Evolutionary conservation across 768 basidiomycete genomes (phyloP).

Genomic region (Suillus tomentosus): DNA sequence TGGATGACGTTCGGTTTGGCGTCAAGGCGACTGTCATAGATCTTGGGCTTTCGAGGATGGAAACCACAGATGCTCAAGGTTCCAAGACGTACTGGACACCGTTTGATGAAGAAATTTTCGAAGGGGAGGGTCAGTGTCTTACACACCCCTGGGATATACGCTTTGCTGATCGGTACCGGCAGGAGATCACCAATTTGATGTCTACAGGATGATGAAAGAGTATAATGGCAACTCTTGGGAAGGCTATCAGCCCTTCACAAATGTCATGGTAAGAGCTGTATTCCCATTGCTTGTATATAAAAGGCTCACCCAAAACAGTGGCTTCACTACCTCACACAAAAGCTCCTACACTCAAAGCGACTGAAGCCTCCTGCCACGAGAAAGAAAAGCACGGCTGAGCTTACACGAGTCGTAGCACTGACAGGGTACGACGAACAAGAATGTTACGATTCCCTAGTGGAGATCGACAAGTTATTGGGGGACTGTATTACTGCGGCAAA

Average conservation of each 20-base stretch:
- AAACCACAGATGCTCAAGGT: conserved; percentile 50
- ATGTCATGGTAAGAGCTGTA: conserved; percentile 73
- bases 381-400: conserved; percentile 30
- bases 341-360: conserved; percentile 71
- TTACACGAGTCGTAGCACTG: conserved; percentile 18
- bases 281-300: conserved; percentile 12
- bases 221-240: conserved; percentile 69
- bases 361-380: conserved; percentile 57
- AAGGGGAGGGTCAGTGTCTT: conserved; percentile 71
- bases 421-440: conserved; percentile 61
- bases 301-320: conserved; percentile 55
- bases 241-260: conserved; percentile 77
- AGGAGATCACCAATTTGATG: conserved; percentile 94
- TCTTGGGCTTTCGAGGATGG: conserved; percentile 88
- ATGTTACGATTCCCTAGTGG: conserved; percentile 68
- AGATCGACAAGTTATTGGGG: conserved; percentile 62
- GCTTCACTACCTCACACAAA: conserved; percentile 81
- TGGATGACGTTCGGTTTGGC: conserved; percentile 71
- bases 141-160: background rate
- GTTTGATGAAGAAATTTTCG: conserved; percentile 88
- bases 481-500: conserved; percentile 43
- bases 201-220: conserved; percentile 86
- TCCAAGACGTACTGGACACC: conserved; percentile 69
- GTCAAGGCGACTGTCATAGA: conserved; percentile 89
- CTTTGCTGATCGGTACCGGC: conserved; percentile 19